Evolutionary conservation across 441 rosid genomes (phyloP).

Genomic region (Capsella rubella): DNA sequence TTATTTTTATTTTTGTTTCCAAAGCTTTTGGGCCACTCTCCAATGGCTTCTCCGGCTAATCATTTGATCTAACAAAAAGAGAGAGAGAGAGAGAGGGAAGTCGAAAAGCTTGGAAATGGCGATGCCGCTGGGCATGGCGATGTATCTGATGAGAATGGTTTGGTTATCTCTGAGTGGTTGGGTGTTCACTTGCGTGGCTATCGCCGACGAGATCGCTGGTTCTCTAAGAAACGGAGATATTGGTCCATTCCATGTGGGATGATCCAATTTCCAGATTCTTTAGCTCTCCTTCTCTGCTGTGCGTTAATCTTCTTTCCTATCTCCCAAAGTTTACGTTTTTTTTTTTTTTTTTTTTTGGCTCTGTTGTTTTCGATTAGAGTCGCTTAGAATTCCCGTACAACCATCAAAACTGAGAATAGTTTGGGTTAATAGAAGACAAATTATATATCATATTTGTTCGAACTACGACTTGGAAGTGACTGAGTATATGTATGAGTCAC

Average conservation of each 20-base stretch:
- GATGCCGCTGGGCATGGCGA: slow-evolving; percentile 60
- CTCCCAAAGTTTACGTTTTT: not conserved
- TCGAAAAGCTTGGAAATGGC: slow-evolving; percentile 51
- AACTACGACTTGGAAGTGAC: not conserved
- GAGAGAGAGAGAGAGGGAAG: slow-evolving; percentile 4
- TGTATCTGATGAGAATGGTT: slow-evolving; percentile 71
- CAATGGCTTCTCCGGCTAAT: slow-evolving; percentile 34
- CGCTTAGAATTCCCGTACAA: not conserved
- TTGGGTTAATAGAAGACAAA: slow-evolving; percentile 16
- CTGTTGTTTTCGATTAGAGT: slow-evolving; percentile 21
- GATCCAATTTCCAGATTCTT: slow-evolving; percentile 36
- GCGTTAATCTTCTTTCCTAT: slow-evolving; percentile 24
- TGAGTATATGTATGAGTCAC: slow-evolving; percentile 16
- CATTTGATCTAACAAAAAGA: slow-evolving; percentile 19
- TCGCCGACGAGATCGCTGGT: slow-evolving; percentile 85
- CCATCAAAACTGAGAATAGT: slow-evolving; percentile 12
- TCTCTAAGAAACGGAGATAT: slow-evolving; percentile 85
- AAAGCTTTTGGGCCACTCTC: slow-evolving; percentile 17
- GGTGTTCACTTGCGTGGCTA: slow-evolving; percentile 78
- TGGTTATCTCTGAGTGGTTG: slow-evolving; percentile 74
- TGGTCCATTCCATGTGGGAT: slow-evolving; percentile 87
- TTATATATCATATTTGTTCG: not conserved
- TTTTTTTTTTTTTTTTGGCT: not conserved
- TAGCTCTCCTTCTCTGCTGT: not conserved
- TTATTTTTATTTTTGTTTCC: not conserved